Evolutionary conservation across 2,329 filamentous ascomycete genomes (phyloP).

Genomic region (Pseudocercospora musae): DNA sequence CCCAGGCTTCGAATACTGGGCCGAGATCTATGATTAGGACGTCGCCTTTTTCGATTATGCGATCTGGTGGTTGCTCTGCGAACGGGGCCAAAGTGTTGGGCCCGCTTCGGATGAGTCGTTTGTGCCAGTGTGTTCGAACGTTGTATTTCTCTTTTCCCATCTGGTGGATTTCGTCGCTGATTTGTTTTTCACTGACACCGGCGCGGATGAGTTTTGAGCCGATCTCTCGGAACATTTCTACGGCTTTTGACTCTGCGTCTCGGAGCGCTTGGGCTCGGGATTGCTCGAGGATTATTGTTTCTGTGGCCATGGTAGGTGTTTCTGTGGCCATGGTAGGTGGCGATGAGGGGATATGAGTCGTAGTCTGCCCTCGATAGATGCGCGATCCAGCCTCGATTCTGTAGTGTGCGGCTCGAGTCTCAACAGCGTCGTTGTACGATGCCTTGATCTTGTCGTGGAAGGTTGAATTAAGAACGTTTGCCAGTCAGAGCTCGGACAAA

Average conservation of each 20-base stretch:
- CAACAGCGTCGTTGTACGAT: background rate
- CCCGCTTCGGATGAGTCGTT: slow-evolving; percentile 50
- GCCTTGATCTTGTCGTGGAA: background rate
- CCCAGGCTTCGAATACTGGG: slow-evolving; percentile 53
- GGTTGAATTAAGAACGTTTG: background rate
- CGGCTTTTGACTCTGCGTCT: slow-evolving; percentile 49
- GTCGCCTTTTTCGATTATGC: slow-evolving; percentile 47
- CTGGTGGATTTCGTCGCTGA: slow-evolving; percentile 49
- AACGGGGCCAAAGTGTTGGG: slow-evolving; percentile 51
- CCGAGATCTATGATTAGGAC: slow-evolving; percentile 54
- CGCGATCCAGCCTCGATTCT: background rate
- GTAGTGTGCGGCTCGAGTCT: background rate
- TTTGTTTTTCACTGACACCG: slow-evolving; percentile 47
- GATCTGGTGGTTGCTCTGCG: slow-evolving; percentile 50
- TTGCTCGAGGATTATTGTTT: slow-evolving; percentile 5
- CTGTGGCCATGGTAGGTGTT: slow-evolving; percentile 4
- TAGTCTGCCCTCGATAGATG: background rate
- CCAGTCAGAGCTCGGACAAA: background rate
- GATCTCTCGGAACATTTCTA: slow-evolving; percentile 48
- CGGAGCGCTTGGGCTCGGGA: slow-evolving; percentile 32
- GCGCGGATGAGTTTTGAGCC: slow-evolving; percentile 46
- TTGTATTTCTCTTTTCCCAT: slow-evolving; percentile 44
- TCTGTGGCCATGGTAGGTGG: slow-evolving; percentile 3
- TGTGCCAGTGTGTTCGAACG: slow-evolving; percentile 53
- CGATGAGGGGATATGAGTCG: background rate